phyloP scores from a whole-genome alignment of 805 yeast species.

The Clavispora asparagi region DNA sequence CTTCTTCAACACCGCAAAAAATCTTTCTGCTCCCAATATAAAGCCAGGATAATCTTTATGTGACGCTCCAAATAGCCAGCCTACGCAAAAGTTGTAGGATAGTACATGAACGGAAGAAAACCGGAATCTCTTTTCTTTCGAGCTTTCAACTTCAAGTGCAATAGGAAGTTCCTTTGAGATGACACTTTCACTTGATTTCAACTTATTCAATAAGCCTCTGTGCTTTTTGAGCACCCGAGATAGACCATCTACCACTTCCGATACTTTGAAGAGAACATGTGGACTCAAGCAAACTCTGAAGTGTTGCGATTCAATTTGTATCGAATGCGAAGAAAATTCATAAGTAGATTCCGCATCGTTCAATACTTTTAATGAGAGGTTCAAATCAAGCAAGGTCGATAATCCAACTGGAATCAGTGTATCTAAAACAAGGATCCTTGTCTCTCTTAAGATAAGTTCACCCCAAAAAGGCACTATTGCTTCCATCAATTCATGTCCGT shows the following conservation, averaged over 20 bases:
- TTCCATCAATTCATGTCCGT: neutral
- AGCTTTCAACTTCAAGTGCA: neutral
- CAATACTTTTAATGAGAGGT: slow-evolving; percentile 38
- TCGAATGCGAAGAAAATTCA: slow-evolving; percentile 29
- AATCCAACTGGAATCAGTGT: slow-evolving; percentile 36
- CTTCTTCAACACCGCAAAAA: slow-evolving; percentile 60
- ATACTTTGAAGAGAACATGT: slow-evolving; percentile 35
- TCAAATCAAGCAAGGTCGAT: slow-evolving; percentile 40
- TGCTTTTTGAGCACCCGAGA: neutral
- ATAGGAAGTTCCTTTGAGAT: neutral
- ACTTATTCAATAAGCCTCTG: neutral
- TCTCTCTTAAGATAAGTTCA: slow-evolving; percentile 36
- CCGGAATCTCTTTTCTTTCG: slow-evolving; percentile 1
- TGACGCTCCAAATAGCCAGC: slow-evolving; percentile 64
- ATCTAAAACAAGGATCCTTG: slow-evolving; percentile 36
- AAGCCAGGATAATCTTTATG: slow-evolving; percentile 57
- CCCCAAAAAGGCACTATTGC: slow-evolving; percentile 31
- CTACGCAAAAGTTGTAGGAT: slow-evolving; percentile 64
- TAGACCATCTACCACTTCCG: slow-evolving; percentile 27
- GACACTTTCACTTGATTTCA: neutral
- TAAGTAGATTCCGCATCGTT: slow-evolving; percentile 23
- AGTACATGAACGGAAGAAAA: slow-evolving; percentile 52
- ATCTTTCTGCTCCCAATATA: slow-evolving; percentile 71
- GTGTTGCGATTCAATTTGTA: slow-evolving; percentile 55
- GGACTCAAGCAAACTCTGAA: slow-evolving; percentile 58